Base-by-base conservation (phyloP, 2,329 filamentous ascomycete species). In the Colletotrichum caudatum region DNA sequence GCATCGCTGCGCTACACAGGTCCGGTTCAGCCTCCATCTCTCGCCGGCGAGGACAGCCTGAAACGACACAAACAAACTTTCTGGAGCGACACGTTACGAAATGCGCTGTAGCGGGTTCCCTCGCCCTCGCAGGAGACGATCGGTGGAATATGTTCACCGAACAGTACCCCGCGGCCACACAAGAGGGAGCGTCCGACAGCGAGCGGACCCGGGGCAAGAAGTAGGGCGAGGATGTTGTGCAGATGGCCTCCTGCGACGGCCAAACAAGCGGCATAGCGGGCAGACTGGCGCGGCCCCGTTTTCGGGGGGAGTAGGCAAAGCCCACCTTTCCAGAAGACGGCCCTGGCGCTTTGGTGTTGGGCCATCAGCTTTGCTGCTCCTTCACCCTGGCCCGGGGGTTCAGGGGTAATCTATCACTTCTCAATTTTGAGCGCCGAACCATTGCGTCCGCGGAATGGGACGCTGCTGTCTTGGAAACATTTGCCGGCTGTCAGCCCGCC, bases 141-240 rank as follows among this genome's bases (percentile, higher is more conserved):
- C 39, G 46, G 41, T 41, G 54, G 14, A 5, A 57, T n/a, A 41
- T n/a, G 7, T 37, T 57, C 35, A 18, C 35, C 54, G 54, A 41
- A 39, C 54, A 41, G n/a, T 57, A 6, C n/a, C 54, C 35, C 39
- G 33, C 33, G 12, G 54, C 35, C 35, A 39, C 7, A 23, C n/a
- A 26, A 39, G 35, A 66, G 50, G 29, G n/a, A 59, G 59, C 58
- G 16, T 46, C 35, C 23, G 12, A 44, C 48, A 18, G 66, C 23
- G 12, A 44, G 39, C 26, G 66, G 54, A 64, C 59, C 54, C 59
- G 48, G 65, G 60, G 54, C 53, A 41, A 35, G 44, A 61, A 62
- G 53, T 64, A 59, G 59, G 54, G 58, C 58, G 59, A 50, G 54
- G 59, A 69, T 71, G 65, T 71, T 69, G 69, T 71, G 66, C 69